Percentiles rank a stretch among this genome's conserved stretches.
phyloP scores from a whole-genome alignment of 495 filamentous ascomycete species.

The Hypoxylon lenormandii region DNA sequence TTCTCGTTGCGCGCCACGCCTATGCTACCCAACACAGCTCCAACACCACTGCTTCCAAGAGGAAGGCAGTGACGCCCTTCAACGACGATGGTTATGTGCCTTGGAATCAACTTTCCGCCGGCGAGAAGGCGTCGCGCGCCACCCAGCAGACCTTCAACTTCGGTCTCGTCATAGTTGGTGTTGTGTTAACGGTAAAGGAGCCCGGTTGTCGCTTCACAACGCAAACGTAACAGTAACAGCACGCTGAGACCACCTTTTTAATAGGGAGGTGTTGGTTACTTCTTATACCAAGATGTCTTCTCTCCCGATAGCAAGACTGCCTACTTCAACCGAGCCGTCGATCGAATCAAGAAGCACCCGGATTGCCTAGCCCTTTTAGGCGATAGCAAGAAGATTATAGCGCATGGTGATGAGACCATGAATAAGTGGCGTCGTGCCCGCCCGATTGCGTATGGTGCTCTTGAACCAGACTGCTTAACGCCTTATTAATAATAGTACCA shows the following conservation, averaged over 20 bases:
- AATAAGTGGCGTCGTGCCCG: conserved; percentile 87
- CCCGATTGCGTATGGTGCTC: conserved; percentile 77
- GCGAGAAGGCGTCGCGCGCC: conserved; percentile 85
- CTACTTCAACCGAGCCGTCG: conserved; percentile 88
- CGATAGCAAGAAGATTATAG: conserved; percentile 76
- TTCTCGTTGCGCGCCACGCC: conserved; percentile 37
- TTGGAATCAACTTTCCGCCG: conserved; percentile 78
- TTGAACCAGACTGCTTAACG: neutral
- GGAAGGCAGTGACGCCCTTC: conserved; percentile 78
- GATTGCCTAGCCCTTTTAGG: conserved; percentile 81
- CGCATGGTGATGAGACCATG: conserved; percentile 83
- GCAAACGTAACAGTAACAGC: conserved; percentile 2
- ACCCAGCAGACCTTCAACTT: conserved; percentile 93
- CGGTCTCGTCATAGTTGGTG: conserved; percentile 77
- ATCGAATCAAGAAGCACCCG: conserved; percentile 78
- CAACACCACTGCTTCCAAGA: conserved; percentile 45
- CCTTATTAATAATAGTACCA: conserved; percentile 51
- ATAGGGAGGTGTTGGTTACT: conserved; percentile 78
- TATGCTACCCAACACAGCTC: conserved; percentile 53
- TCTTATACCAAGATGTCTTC: conserved; percentile 89
- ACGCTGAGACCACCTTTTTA: conserved; percentile 35
- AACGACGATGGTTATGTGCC: conserved; percentile 83
- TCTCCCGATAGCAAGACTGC: conserved; percentile 83
- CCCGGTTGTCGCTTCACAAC: neutral
- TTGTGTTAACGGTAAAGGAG: conserved; percentile 73